phyloP scores from a whole-genome alignment of 108 stramenopile species.

The Cylindrotheca fusiformis region DNA sequence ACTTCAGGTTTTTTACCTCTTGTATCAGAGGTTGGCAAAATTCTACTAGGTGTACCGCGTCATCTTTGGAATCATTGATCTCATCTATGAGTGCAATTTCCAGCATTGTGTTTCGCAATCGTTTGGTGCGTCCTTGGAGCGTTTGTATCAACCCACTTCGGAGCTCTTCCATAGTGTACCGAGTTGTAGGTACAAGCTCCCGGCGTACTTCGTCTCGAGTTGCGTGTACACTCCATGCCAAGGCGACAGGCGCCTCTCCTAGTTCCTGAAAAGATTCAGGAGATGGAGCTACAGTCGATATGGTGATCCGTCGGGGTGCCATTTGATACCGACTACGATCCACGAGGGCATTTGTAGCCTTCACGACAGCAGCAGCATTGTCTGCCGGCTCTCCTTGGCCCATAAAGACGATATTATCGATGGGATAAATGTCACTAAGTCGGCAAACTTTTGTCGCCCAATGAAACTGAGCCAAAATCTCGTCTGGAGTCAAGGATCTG shows the following conservation, averaged over 20 bases:
- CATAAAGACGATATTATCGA: constrained; percentile 84
- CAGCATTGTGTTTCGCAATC: constrained; percentile 63
- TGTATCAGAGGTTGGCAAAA: constrained; percentile 62
- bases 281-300: constrained; percentile 83
- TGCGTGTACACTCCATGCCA: constrained; percentile 86
- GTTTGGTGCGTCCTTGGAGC: constrained; percentile 32
- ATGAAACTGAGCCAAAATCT: constrained; percentile 73
- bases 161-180: constrained; percentile 67
- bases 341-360: constrained; percentile 49
- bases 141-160: constrained; percentile 55
- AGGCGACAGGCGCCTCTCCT: constrained; percentile 35
- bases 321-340: constrained; percentile 47
- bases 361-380: constrained; percentile 52
- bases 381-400: constrained; percentile 86
- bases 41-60: constrained; percentile 69
- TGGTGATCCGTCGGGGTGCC: constrained; percentile 57
- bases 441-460: constrained; percentile 62
- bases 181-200: constrained; percentile 75
- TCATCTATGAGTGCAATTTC: constrained; percentile 76
- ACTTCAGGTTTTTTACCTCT: constrained; percentile 49
- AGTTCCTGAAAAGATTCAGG: constrained; percentile 49
- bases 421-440: constrained; percentile 28
- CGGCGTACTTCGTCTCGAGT: constrained; percentile 64
- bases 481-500: constrained; percentile 56
- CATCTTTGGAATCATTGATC: constrained; percentile 77